Conservation (phyloP, 2,329 filamentous ascomycete genomes). For the Zasmidium citrigriseum region DNA sequence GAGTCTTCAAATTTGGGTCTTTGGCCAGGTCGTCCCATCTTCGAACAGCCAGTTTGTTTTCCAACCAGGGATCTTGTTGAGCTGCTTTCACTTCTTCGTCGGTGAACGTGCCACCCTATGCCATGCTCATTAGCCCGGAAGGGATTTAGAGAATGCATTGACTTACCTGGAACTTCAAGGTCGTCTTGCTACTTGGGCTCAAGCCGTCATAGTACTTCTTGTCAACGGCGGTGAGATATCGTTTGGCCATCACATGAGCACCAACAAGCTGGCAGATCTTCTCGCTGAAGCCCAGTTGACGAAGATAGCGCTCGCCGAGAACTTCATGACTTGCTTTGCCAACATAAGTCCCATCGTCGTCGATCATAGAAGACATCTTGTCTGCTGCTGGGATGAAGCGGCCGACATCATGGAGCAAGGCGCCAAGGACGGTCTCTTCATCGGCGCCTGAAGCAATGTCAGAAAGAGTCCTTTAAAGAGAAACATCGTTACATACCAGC, state of each 20-base stretch:
- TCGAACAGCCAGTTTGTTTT: slow-evolving; percentile 40
- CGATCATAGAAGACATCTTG: slow-evolving; percentile 25
- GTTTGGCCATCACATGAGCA: slow-evolving; percentile 44
- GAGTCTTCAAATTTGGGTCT: slow-evolving; percentile 24
- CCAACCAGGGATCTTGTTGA: slow-evolving; percentile 34
- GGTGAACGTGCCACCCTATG: slow-evolving; percentile 37
- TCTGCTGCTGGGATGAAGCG: slow-evolving; percentile 42
- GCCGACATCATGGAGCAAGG: slow-evolving; percentile 46
- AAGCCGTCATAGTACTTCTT: slow-evolving; percentile 37
- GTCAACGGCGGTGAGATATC: slow-evolving; percentile 41
- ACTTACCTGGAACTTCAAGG: slow-evolving; percentile 38
- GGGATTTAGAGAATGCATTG: background rate
- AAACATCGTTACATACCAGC: slow-evolving; percentile 13
- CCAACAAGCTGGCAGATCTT: slow-evolving; percentile 40
- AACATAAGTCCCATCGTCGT: slow-evolving; percentile 32
- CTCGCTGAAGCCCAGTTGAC: slow-evolving; percentile 37
- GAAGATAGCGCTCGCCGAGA: slow-evolving; percentile 40
- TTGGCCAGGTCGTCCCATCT: slow-evolving; percentile 44
- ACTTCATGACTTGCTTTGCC: slow-evolving; percentile 42
- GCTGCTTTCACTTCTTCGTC: slow-evolving; percentile 35
- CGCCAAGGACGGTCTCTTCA: slow-evolving; percentile 38
- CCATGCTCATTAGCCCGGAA: background rate
- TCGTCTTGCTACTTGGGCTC: slow-evolving; percentile 40
- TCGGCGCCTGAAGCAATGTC: too few species aligned
- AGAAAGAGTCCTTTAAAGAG: too few species aligned